Evolutionary conservation across 108 stramenopile genomes (phyloP), one percentile per base, ranked within the genome.

Genomic region (Cylindrotheca closterium): DNA sequence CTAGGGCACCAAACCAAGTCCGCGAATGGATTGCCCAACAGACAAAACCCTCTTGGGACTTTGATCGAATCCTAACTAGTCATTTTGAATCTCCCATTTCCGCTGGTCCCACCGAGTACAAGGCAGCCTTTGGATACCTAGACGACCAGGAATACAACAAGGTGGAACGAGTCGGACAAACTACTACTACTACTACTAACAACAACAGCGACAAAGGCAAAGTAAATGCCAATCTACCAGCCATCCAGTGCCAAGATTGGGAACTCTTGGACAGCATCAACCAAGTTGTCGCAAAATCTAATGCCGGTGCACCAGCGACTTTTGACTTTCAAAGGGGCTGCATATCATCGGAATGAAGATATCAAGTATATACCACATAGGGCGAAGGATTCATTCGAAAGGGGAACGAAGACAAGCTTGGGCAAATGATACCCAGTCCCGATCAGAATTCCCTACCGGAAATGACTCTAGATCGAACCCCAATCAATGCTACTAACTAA

Each of bases 71-170:
- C 30, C 33, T 85, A 8, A 79, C 81, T 23, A 58, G 78, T 30
- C 84, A 85, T 71, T 85, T 85, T 77, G 84, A 80, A 3, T 80
- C 79, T 29, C 84, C 84, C 7, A 78, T 82, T 19, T 46, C 31
- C 26, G 84, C 84, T 2, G 54, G 61, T 7, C 77, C 81, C 4
- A 23, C 37, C 12, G 67, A 78, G 46, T 63, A 82, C 30, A 25
- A 34, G 10, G 37, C 37, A 17, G 75, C 75, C 1, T 85, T 82
- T 71, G 62, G 47, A 4, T 79, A 81, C 45, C 51, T 81, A 12
- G 53, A 65, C 24, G 25, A 7, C 5, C 51, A 47, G 18, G 42
- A 31, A 34, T 21, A 42, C 10, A 25, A 19, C 18, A 58, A 51
- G 22, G n/a, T n/a, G n/a, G n/a, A n/a, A n/a, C n/a, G n/a, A 46